Evolutionary conservation across 1,284 basidiomycete species (phyloP), one percentile per base, ranked within the genome.

Genomic region (Puccinia novopanici): DNA sequence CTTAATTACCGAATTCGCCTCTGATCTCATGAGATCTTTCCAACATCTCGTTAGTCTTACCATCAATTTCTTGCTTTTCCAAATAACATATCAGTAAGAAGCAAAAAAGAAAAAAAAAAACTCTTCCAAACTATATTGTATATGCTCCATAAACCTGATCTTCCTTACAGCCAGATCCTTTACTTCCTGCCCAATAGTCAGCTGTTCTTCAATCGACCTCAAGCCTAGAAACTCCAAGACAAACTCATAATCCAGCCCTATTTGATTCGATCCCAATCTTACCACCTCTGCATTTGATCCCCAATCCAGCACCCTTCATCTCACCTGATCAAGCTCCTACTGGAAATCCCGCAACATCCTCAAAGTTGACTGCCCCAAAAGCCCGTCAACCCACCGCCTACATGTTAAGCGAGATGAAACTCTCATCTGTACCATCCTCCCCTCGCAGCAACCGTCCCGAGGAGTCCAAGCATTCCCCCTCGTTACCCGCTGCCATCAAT

Each of bases 221-320:
- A 24, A 72, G 52, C 13, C 17, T 79, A n/a, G 54, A 79, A 34
- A 72, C 65, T 79, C 77, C 77, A 45, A 70, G 45, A 34, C 67
- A 67, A n/a, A 63, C 68, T 30, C 40, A 70, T 30, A 52, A 48
- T 72, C 40, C 65, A 61, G 59, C 77, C 9, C 27, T 72, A 4
- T 79, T 79, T 72, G 77, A 79, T 72, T 72, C 65, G 30, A 48
- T 79, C 45, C 77, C 77, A 48, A 59, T 79, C 68, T n/a, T 72
- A 27, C 68, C 77, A 48, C 65, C 75, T 55, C 65, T 78, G 27
- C 55, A 57, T 59, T 27, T 37, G 22, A 75, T 34, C 24, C 37
- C 50, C 24, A 68, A 42, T 40, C 40, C 59, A 70, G 12, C n/a
- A 54, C 10, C 54, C 48, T 13, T 37, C 1, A 3, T 27, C 5